Conservation (phyloP, 1,284 basidiomycete species). For the Heterobasidion occidentale region DNA sequence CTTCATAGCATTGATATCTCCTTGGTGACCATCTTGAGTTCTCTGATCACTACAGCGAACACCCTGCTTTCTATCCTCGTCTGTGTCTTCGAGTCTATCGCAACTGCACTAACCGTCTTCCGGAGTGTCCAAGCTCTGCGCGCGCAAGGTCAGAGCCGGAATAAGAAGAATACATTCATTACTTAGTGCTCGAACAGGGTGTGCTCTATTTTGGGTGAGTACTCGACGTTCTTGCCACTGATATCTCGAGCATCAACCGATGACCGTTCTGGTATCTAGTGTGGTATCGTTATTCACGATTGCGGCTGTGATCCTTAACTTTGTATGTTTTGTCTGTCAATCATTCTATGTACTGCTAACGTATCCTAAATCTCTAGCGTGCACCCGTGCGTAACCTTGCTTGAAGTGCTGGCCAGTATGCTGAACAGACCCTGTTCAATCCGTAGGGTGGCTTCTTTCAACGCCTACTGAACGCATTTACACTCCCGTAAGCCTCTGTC, state of each 20-base stretch:
- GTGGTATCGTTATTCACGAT: conserved; percentile 23
- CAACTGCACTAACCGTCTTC: conserved; percentile 19
- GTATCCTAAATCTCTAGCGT: neutral
- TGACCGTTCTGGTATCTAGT: conserved; percentile 20
- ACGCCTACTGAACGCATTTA: conserved; percentile 21
- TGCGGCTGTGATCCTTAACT: conserved; percentile 20
- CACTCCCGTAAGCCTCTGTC: conserved; percentile 15
- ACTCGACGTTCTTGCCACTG: neutral
- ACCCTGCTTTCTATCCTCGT: conserved; percentile 22
- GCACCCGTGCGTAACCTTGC: neutral
- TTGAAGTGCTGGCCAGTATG: neutral
- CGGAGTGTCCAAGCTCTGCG: conserved; percentile 20
- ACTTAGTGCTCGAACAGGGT: conserved; percentile 25
- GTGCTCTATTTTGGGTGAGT: neutral
- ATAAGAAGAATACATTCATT: conserved; percentile 16
- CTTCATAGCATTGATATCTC: neutral
- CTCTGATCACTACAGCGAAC: conserved; percentile 13
- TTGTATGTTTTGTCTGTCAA: conserved; percentile 14
- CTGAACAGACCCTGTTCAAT: neutral
- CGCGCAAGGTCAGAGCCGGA: conserved; percentile 11
- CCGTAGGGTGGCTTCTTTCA: conserved; percentile 20
- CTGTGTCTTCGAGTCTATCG: conserved; percentile 20
- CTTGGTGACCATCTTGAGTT: neutral
- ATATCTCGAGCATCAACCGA: neutral
- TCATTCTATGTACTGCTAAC: no score